Conservation (phyloP, 495 filamentous ascomycete genomes). For the Annulohypoxylon maeteangense region DNA sequence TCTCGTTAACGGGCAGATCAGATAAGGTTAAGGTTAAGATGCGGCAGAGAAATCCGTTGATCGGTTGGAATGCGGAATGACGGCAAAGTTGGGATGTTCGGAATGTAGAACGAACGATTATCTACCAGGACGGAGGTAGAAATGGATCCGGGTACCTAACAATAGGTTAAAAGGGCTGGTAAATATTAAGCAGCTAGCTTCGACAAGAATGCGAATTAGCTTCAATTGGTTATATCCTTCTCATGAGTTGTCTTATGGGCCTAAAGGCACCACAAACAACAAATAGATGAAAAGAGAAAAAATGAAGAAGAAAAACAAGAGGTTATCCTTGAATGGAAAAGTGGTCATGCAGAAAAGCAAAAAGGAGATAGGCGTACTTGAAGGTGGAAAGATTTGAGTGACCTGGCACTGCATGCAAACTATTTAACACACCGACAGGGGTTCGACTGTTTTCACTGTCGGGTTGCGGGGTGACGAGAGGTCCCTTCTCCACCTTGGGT, state of each 20-base stretch:
- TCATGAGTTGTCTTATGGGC: slow-evolving; percentile 1
- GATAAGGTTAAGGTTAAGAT: neutral
- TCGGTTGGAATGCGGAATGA: slow-evolving; percentile 36
- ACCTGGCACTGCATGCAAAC: slow-evolving; percentile 47
- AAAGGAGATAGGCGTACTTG: slow-evolving; percentile 22
- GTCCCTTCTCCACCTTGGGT: slow-evolving; percentile 13
- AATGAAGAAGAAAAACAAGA: slow-evolving; percentile 1
- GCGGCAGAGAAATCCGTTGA: slow-evolving; percentile 13
- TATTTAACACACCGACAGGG: slow-evolving; percentile 31
- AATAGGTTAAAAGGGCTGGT: neutral
- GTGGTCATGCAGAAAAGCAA: slow-evolving; percentile 23
- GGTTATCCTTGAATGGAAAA: slow-evolving; percentile 20
- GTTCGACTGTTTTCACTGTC: slow-evolving; percentile 44
- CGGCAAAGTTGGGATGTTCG: slow-evolving; percentile 13
- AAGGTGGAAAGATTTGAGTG: slow-evolving; percentile 39
- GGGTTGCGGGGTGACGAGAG: slow-evolving; percentile 51
- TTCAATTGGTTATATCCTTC: slow-evolving; percentile 23
- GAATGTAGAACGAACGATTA: slow-evolving; percentile 14
- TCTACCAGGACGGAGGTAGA: slow-evolving; percentile 11
- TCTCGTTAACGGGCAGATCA: slow-evolving; percentile 17
- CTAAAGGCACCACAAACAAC: neutral
- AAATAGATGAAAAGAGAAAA: slow-evolving; percentile 5
- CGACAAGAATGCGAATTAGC: slow-evolving; percentile 20
- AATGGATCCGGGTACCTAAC: slow-evolving; percentile 4
- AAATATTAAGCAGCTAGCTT: slow-evolving; percentile 20